phyloP scores from a whole-genome alignment of 208 protist genomes.

The Phytomonas francai region DNA sequence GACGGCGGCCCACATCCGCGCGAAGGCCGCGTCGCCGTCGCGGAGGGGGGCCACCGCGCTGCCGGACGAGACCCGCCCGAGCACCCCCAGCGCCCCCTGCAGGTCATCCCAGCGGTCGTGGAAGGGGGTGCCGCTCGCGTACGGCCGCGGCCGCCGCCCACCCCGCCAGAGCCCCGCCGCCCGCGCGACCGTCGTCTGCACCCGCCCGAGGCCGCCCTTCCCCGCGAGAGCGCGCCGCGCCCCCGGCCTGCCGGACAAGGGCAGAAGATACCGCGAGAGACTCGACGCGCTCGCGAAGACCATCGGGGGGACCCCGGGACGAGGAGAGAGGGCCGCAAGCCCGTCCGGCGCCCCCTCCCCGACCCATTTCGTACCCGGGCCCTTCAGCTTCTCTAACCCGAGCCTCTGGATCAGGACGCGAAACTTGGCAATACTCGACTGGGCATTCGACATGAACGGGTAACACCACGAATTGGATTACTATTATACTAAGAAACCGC shows the following conservation, averaged over 20 bases:
- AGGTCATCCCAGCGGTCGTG: constrained; percentile 74
- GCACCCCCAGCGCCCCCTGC: constrained; percentile 32
- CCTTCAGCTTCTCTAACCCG: constrained; percentile 19
- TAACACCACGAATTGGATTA: background rate
- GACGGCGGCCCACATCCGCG: constrained; percentile 81
- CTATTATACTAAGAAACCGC: background rate
- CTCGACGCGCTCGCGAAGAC: background rate
- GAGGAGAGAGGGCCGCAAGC: too few relatives aligned
- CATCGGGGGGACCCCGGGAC: too few relatives aligned
- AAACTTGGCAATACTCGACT: constrained; percentile 15
- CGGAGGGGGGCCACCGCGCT: constrained; percentile 59
- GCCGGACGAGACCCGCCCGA: constrained; percentile 53
- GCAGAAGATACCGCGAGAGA: background rate
- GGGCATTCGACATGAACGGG: background rate
- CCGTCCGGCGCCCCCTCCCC: too few relatives aligned
- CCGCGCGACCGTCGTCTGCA: too few relatives aligned
- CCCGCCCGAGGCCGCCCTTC: too few relatives aligned
- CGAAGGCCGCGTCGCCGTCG: constrained; percentile 75
- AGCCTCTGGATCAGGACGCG: constrained; percentile 24
- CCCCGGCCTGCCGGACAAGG: background rate
- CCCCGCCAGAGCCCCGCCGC: too few relatives aligned
- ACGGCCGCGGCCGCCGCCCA: constrained; percentile 7
- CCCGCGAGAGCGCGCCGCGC: too few relatives aligned
- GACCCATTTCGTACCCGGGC: too few relatives aligned
- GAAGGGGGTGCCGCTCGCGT: constrained; percentile 45